Percentiles rank a stretch among this genome's conserved stretches.
Conservation (phyloP, 2,329 filamentous ascomycete genomes). For the Lecanicillium sp. region DNA sequence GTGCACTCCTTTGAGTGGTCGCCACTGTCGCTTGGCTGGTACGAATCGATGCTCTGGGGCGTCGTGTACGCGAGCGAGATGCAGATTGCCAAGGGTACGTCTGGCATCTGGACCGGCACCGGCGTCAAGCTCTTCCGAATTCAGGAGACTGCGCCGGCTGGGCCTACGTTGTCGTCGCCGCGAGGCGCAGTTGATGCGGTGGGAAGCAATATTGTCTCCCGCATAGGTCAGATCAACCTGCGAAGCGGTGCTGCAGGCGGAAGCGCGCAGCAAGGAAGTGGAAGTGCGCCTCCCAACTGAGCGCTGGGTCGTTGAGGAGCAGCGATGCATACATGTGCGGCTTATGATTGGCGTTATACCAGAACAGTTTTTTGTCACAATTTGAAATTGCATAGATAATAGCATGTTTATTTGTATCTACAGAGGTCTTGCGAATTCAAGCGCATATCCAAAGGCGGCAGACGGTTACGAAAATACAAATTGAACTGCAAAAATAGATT, state of each 20-base stretch:
- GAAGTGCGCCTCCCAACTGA: not conserved
- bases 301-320: no score
- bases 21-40: conserved; percentile 84
- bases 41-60: conserved; percentile 89
- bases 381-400: no score
- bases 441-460: no score
- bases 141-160: conserved; percentile 73
- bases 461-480: no score
- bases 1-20: conserved; percentile 96
- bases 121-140: conserved; percentile 83
- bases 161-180: conserved; percentile 76
- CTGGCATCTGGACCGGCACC: conserved; percentile 92
- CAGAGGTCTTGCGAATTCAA: no score
- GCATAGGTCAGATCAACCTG: conserved; percentile 77
- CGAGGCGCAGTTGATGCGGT: conserved; percentile 90
- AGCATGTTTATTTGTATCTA: no score
- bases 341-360: conserved; percentile 2
- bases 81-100: conserved; percentile 77
- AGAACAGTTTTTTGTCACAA: not conserved
- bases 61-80: conserved; percentile 89
- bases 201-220: conserved; percentile 79
- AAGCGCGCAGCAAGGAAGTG: not conserved
- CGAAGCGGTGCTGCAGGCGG: conserved; percentile 34
- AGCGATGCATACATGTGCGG: no score
- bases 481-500: no score